Percentiles rank a stretch among this genome's conserved stretches.
Evolutionary conservation across 805 yeast genomes (phyloP).

Genomic region (Barnettozyma salicaria): DNA sequence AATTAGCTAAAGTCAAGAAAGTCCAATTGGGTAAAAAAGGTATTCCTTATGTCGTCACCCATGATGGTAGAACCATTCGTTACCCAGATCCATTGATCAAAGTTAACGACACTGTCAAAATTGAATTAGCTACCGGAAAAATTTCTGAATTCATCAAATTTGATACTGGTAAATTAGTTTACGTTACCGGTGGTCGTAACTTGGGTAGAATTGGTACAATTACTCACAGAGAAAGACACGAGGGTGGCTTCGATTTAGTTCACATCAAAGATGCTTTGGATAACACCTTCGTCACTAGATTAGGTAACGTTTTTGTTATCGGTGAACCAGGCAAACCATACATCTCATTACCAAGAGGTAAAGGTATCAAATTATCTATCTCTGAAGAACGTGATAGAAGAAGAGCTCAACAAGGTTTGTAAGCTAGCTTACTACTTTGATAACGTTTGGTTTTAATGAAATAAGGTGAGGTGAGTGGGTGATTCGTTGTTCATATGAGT

Average conservation of each 20-base stretch:
- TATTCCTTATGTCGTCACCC: slow-evolving; percentile 97
- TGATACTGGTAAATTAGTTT: slow-evolving; percentile 86
- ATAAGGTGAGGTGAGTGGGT: slow-evolving; percentile 2
- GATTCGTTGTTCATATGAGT: neutral
- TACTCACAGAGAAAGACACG: slow-evolving; percentile 95
- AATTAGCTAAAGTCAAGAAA: slow-evolving; percentile 96
- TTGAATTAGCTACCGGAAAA: slow-evolving; percentile 95
- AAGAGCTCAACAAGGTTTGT: slow-evolving; percentile 57
- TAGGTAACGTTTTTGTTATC: slow-evolving; percentile 85
- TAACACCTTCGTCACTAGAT: slow-evolving; percentile 93
- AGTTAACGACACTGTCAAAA: slow-evolving; percentile 96
- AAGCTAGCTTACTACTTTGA: slow-evolving; percentile 10
- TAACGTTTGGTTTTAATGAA: slow-evolving; percentile 9
- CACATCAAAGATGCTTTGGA: slow-evolving; percentile 94
- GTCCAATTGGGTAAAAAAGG: slow-evolving; percentile 98
- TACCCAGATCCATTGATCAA: slow-evolving; percentile 98
- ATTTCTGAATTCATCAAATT: slow-evolving; percentile 83
- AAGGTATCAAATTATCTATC: slow-evolving; percentile 94
- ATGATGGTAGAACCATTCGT: slow-evolving; percentile 99
- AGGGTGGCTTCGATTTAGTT: slow-evolving; percentile 96
- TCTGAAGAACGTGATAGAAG: slow-evolving; percentile 99
- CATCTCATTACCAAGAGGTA: slow-evolving; percentile 97
- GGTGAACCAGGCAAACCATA: slow-evolving; percentile 95
- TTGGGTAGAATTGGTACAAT: slow-evolving; percentile 97
- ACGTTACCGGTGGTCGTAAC: slow-evolving; percentile 98